Conservation (phyloP, 129 eudicot genomes). For the Flaveria brownii region DNA sequence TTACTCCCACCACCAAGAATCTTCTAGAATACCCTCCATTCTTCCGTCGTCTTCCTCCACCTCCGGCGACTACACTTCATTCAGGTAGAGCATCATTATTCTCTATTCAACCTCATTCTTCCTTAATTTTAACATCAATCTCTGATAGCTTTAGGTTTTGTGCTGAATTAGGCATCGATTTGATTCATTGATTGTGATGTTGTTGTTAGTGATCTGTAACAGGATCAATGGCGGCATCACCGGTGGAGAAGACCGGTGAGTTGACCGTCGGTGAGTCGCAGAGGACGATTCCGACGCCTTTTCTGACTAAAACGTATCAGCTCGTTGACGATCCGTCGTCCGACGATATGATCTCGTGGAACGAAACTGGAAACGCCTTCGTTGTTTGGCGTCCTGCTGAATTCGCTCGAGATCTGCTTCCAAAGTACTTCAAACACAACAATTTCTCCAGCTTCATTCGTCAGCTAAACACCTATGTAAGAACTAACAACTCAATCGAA, state of each 20-base stretch:
- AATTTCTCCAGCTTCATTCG: conserved; percentile 92
- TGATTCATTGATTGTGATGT: background rate
- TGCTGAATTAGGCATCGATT: background rate
- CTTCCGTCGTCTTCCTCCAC: conserved; percentile 4
- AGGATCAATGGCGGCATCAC: conserved; percentile 35
- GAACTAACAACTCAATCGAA: conserved; percentile 19
- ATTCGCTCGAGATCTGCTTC: conserved; percentile 69
- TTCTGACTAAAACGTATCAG: conserved; percentile 71
- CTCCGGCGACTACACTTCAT: background rate
- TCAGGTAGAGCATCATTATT: background rate
- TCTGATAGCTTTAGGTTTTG: background rate
- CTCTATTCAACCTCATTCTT: background rate
- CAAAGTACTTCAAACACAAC: conserved; percentile 74
- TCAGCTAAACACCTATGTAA: conserved; percentile 73
- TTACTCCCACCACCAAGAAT: conserved; percentile 30
- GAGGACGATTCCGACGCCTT: conserved; percentile 74
- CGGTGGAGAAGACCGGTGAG: conserved; percentile 47
- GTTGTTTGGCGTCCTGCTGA: conserved; percentile 77
- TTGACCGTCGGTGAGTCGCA: conserved; percentile 38
- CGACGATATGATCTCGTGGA: conserved; percentile 71
- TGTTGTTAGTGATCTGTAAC: conserved; percentile 14
- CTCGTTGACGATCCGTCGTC: conserved; percentile 60
- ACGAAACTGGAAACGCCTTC: conserved; percentile 59
- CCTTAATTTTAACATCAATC: background rate
- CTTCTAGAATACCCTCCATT: conserved; percentile 31